phyloP scores from a whole-genome alignment of 225 moss, liverwort and hornwort species.

The Marchantia paleacea region DNA sequence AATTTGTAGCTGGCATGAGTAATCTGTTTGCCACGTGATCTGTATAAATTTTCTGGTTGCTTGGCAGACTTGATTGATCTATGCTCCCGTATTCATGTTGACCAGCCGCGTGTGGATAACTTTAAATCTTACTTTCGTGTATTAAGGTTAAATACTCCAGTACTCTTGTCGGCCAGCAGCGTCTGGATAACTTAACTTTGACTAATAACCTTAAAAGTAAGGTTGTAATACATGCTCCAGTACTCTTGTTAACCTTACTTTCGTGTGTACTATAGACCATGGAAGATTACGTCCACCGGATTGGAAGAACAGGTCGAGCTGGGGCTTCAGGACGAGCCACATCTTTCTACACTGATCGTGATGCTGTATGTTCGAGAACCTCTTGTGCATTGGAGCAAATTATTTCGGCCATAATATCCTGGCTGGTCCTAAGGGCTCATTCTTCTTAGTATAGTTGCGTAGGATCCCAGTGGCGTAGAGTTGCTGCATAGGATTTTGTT shows the following conservation, averaged over 20 bases:
- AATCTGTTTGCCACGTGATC: background rate
- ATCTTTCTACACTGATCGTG: constrained; percentile 92
- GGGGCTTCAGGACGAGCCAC: constrained; percentile 94
- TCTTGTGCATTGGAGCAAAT: background rate
- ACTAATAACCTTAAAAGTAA: too few species aligned
- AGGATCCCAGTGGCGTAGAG: background rate
- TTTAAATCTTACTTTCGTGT: too few species aligned
- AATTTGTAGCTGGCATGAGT: background rate
- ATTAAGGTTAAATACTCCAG: too few species aligned
- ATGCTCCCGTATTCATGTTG: too few species aligned
- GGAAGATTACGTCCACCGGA: constrained; percentile 98
- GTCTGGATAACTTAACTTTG: too few species aligned
- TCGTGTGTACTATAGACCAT: constrained; percentile 47
- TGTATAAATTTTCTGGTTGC: background rate
- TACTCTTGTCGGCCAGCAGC: too few species aligned
- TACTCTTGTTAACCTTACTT: background rate
- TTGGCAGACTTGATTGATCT: too few species aligned
- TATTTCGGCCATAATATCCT: background rate
- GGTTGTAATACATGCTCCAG: too few species aligned
- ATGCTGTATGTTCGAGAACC: constrained; percentile 43
- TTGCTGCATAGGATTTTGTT: background rate
- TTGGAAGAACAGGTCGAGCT: constrained; percentile 96
- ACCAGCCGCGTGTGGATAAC: too few species aligned
- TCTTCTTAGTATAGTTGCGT: background rate
- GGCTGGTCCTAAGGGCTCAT: background rate